Evolutionary conservation across 2,329 filamentous ascomycete genomes (phyloP).

Genomic region (Nannizziopsis arthrosporioides): DNA sequence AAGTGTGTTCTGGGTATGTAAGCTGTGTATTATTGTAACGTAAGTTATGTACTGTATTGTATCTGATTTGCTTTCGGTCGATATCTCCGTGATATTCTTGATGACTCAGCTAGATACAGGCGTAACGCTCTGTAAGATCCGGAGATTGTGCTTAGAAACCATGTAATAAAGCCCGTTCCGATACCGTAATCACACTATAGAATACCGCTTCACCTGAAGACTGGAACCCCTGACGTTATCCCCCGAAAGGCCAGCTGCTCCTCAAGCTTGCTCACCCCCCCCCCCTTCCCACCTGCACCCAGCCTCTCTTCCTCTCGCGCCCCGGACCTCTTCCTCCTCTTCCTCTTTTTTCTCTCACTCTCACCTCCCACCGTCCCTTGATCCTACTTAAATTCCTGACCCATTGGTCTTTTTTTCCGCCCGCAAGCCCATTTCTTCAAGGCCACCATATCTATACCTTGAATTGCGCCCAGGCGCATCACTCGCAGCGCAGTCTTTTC

Average conservation of each 20-base stretch:
- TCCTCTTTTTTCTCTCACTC: not conserved
- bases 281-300: not conserved
- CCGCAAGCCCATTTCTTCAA: not conserved
- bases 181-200: not conserved
- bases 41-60: no score
- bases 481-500: not conserved
- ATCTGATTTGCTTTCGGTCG: no score
- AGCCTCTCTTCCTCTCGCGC: not conserved
- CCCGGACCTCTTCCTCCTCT: not conserved
- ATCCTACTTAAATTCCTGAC: not conserved
- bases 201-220: conserved; percentile 2
- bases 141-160: no score
- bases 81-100: no score
- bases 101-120: no score
- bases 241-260: not conserved
- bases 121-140: no score
- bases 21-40: no score
- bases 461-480: not conserved
- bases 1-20: no score
- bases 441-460: not conserved
- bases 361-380: not conserved
- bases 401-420: not conserved
- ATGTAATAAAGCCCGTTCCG: no score
- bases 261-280: conserved; percentile 7
- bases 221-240: conserved; percentile 7